Evolutionary conservation across 208 protist genomes (phyloP), one percentile per base, ranked within the genome.

Genomic region (Acanthamoeba divionensis): DNA sequence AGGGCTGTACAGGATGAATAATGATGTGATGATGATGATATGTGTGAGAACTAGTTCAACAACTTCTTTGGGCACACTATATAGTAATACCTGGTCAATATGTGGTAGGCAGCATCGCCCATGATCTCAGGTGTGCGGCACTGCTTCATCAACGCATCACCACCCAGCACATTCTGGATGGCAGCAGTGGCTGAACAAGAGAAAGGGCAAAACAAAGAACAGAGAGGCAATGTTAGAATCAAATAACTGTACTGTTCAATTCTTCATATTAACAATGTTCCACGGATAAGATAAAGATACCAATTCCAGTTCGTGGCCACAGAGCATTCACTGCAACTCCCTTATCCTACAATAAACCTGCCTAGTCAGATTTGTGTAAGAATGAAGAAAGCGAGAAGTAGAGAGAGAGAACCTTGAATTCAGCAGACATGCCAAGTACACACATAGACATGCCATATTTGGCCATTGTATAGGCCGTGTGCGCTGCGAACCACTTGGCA

Each of bases 401-500:
- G 3, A 63, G 3, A 55, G 0, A 13, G 73, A 60, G 60, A 18
- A 75, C 89, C 36, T 92, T 79, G 67, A 95, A 94, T 80, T 95
- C 93, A 26, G 41, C 90, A 1, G 93, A 77, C 93, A 96, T 95
- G 66, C 94, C 94, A 5, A 95, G 87, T 0, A 91, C 91, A 60
- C 93, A 96, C 91, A 96, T 92, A 10, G 87, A 92, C 95, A 96
- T 95, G 67, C 93, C 93, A 65, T 92, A 94, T 82, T 96, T 96
- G 10, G 93, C 90, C 57, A 96, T 95, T 1, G 94, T 95, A 47
- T 96, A 96, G 8, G 95, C 95, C 10, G 73, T 60, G 67, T 95
- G 93, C 57, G 33, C 13, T 44, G 90, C 75, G 91, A 96, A 96
- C 93, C 95, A 96, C 47, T 91, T 77, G 13, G 62, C 55, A 48